A percentile compares a stretch with the other conserved stretches of the same genome.
phyloP scores from a whole-genome alignment of 495 filamentous ascomycete genomes.

The Penicillium coprophilum region DNA sequence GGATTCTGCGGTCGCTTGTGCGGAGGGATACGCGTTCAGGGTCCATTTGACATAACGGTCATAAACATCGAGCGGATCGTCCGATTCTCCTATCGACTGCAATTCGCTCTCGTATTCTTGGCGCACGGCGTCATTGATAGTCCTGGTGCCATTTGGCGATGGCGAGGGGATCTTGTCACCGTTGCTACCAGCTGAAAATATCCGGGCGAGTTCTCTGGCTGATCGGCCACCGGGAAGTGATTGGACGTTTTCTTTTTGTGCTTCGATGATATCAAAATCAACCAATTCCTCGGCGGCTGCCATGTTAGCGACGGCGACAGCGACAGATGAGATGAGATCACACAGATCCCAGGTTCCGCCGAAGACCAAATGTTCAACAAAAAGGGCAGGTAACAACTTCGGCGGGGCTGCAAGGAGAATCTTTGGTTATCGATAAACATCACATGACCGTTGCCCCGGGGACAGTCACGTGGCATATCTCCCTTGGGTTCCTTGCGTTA shows the following conservation, averaged over 20 bases:
- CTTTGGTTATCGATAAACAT: slow-evolving; percentile 49
- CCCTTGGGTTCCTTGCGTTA: neutral
- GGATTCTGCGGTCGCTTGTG: slow-evolving; percentile 86
- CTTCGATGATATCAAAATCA: slow-evolving; percentile 93
- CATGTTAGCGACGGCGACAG: slow-evolving; percentile 39
- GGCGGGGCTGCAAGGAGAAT: slow-evolving; percentile 13
- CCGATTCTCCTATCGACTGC: slow-evolving; percentile 72
- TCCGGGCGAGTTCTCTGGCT: slow-evolving; percentile 80
- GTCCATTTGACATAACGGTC: slow-evolving; percentile 98
- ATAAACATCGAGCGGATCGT: slow-evolving; percentile 94
- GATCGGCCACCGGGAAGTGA: slow-evolving; percentile 87
- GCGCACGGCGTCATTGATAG: slow-evolving; percentile 72
- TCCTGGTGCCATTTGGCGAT: slow-evolving; percentile 69
- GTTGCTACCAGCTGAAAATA: slow-evolving; percentile 66
- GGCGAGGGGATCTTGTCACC: slow-evolving; percentile 47
- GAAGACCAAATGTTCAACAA: slow-evolving; percentile 4
- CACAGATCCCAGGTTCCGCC: slow-evolving; percentile 9
- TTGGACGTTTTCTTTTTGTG: slow-evolving; percentile 96
- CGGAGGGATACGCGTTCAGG: slow-evolving; percentile 88
- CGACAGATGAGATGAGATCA: slow-evolving; percentile 16
- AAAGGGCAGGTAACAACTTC: slow-evolving; percentile 1
- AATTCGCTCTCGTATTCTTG: slow-evolving; percentile 87
- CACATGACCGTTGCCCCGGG: slow-evolving; percentile 37
- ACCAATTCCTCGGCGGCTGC: slow-evolving; percentile 61
- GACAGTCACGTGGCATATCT: slow-evolving; percentile 32